Conservation (phyloP, 2,329 filamentous ascomycete species). For the Exophiala oligosperma region DNA sequence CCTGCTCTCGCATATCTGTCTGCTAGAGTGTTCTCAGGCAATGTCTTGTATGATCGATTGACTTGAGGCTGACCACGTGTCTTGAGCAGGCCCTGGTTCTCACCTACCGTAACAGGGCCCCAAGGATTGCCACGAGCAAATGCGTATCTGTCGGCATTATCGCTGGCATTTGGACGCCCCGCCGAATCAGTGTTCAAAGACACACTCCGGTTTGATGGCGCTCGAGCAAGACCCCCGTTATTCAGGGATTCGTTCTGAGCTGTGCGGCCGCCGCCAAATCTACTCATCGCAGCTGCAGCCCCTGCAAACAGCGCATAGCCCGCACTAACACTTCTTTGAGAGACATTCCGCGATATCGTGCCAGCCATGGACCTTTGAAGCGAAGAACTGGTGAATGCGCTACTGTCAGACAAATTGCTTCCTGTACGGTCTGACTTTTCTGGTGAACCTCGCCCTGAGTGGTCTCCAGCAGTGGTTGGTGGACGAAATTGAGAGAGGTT, state of each 20-base stretch:
- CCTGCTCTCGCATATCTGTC: conserved; percentile 41
- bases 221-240: conserved; percentile 12
- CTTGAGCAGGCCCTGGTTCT: conserved; percentile 22
- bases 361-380: conserved; percentile 39
- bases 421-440: conserved; percentile 54
- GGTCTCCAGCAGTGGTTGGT: conserved; percentile 23
- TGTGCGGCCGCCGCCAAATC: conserved; percentile 14
- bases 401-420: conserved; percentile 59
- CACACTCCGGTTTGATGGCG: conserved; percentile 28
- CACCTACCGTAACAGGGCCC: conserved; percentile 11
- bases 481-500: conserved; percentile 27
- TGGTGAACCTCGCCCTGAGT: conserved; percentile 31
- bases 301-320: conserved; percentile 28
- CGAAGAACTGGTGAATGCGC: conserved; percentile 21
- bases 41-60: conserved; percentile 21
- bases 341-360: conserved; percentile 27
- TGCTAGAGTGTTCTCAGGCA: conserved; percentile 31
- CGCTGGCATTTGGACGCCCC: conserved; percentile 2
- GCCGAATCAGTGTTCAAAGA: conserved; percentile 21
- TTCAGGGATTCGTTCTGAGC: background rate
- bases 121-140: conserved; percentile 15
- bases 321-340: conserved; percentile 27
- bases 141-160: conserved; percentile 19
- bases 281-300: conserved; percentile 29
- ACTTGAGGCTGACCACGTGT: conserved; percentile 15